Evolutionary conservation across 441 rosid species (phyloP).

Genomic region (Daphne laureola): DNA sequence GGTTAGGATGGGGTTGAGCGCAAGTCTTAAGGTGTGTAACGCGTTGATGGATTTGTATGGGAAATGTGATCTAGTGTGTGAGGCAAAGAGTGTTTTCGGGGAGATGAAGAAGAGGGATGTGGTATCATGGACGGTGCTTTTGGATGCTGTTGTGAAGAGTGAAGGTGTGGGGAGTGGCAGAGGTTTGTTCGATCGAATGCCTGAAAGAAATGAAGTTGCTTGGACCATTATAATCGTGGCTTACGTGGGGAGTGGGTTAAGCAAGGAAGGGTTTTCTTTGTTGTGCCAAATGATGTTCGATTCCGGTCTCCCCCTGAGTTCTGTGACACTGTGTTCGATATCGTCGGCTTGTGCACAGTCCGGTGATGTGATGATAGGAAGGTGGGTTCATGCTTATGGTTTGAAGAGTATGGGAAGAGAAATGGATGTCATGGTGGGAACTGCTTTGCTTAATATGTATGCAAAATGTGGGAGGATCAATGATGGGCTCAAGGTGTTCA

Average conservation of each 20-base stretch:
- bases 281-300: constrained; percentile 36
- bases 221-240: constrained; percentile 69
- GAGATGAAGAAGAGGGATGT: constrained; percentile 49
- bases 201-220: constrained; percentile 60
- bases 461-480: constrained; percentile 67
- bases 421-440: constrained; percentile 53
- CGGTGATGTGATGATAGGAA: constrained; percentile 50
- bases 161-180: constrained; percentile 59
- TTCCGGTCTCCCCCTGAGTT: constrained; percentile 31
- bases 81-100: constrained; percentile 35
- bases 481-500: constrained; percentile 40
- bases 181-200: constrained; percentile 53
- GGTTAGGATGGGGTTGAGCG: constrained; percentile 45
- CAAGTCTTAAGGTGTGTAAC: constrained; percentile 43
- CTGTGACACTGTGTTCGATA: constrained; percentile 54
- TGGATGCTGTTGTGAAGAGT: constrained; percentile 58
- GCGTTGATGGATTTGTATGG: constrained; percentile 67
- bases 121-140: constrained; percentile 64
- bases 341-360: constrained; percentile 67
- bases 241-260: constrained; percentile 57
- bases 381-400: constrained; percentile 69
- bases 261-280: constrained; percentile 37
- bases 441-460: constrained; percentile 78
- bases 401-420: constrained; percentile 45
- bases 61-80: constrained; percentile 43